Conservation (phyloP, 2,329 filamentous ascomycete genomes). For the Scopulariopsis brevicaulis region DNA sequence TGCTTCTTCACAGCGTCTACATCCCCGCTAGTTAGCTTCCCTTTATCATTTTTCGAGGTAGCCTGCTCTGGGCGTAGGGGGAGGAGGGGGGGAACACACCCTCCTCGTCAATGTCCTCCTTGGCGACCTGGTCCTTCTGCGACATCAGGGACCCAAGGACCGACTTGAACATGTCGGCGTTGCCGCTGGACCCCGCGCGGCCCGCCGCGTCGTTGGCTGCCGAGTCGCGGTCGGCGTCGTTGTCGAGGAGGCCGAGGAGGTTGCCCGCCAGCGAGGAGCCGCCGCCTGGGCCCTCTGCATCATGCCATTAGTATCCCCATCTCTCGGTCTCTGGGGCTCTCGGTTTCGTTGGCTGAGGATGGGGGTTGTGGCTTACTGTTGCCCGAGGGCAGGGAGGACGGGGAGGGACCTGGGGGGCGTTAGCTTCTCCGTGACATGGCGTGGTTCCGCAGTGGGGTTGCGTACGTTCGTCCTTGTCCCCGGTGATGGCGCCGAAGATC, state of each 20-base stretch:
- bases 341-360: not conserved
- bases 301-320: not conserved
- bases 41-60: not conserved
- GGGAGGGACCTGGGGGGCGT: not conserved
- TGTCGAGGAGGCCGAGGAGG: slow-evolving; percentile 15
- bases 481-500: not conserved
- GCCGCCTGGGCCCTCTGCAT: slow-evolving; percentile 2
- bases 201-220: slow-evolving; percentile 35
- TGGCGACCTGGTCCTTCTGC: slow-evolving; percentile 35
- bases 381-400: not conserved
- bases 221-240: slow-evolving; percentile 34
- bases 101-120: slow-evolving; percentile 37
- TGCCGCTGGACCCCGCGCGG: slow-evolving; percentile 32
- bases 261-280: slow-evolving; percentile 7
- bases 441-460: not conserved
- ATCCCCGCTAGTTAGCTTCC: not conserved
- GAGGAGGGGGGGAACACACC: slow-evolving; percentile 20
- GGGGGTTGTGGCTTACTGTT: not conserved
- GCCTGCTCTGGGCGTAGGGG: not conserved
- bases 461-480: slow-evolving; percentile 1
- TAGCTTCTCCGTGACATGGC: not conserved
- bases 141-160: slow-evolving; percentile 34
- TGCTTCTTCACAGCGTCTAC: slow-evolving; percentile 62
- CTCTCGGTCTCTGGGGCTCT: not conserved
- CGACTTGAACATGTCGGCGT: slow-evolving; percentile 34